These are phyloP conservation scores for Pueraria montana DNA, from an alignment of 306 rosid species.

Conservation along the genomic window DNA sequence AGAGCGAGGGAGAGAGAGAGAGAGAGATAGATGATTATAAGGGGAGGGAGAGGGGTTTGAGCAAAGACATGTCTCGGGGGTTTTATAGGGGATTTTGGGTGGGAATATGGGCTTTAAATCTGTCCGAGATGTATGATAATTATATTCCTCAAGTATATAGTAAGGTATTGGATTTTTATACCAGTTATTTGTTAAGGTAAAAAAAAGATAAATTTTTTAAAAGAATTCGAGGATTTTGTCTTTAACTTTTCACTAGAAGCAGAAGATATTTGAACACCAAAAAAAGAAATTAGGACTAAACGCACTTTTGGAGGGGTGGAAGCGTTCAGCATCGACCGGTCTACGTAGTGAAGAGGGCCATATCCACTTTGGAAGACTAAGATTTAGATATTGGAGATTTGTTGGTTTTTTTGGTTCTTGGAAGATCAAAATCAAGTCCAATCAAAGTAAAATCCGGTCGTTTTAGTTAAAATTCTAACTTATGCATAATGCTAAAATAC, in stretches of 20 bases:
- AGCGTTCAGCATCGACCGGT: slow-evolving; percentile 40
- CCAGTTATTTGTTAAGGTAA: not conserved
- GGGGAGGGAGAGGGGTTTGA: slow-evolving; percentile 4
- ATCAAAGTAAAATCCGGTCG: slow-evolving; percentile 17
- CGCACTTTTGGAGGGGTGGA: slow-evolving; percentile 43
- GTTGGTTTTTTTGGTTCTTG: not conserved
- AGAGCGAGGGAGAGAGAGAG: slow-evolving; percentile 24
- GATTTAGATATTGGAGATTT: slow-evolving; percentile 30
- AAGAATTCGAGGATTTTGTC: not conserved
- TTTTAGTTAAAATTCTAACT: slow-evolving; percentile 27
- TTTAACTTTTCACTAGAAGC: not conserved
- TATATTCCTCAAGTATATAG: not conserved
- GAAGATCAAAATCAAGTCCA: slow-evolving; percentile 32
- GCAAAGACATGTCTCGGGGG: slow-evolving; percentile 3
- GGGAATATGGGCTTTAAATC: not conserved
- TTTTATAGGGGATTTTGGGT: slow-evolving; percentile 56
- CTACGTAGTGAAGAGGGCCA: slow-evolving; percentile 44
- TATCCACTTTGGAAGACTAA: slow-evolving; percentile 41
- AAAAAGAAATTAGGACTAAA: not conserved
- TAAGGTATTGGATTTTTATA: not conserved
- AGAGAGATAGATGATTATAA: not conserved
- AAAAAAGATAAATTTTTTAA: not conserved
- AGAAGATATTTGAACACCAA: not conserved
- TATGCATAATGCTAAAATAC: slow-evolving; percentile 24
- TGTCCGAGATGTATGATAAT: not conserved